These are phyloP conservation scores for Collybia sordida DNA, from an alignment of 768 basidiomycete species.

Conservation along the genomic window DNA sequence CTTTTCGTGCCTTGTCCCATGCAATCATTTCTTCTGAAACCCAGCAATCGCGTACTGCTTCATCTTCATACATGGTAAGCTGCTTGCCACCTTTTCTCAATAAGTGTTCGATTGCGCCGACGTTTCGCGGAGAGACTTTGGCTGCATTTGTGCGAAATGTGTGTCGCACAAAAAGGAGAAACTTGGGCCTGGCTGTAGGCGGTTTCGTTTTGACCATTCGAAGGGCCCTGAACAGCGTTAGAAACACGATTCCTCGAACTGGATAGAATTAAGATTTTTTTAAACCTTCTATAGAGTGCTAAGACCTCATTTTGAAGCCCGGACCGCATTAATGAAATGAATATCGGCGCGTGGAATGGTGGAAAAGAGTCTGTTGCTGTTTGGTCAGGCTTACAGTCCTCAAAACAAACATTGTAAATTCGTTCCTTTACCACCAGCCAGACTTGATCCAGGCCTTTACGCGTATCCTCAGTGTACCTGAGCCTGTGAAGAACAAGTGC, in stretches of 20 bases:
- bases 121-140: conserved; percentile 60
- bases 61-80: conserved; percentile 67
- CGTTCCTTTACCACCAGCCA: conserved; percentile 1
- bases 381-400: background rate
- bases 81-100: conserved; percentile 68
- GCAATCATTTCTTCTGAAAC: conserved; percentile 68
- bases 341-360: conserved; percentile 5
- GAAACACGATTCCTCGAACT: background rate
- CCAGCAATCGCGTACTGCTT: conserved; percentile 71
- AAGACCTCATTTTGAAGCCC: conserved; percentile 56
- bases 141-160: conserved; percentile 66
- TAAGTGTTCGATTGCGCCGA: conserved; percentile 73
- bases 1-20: conserved; percentile 49
- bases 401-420: conserved; percentile 8
- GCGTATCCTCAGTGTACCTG: background rate
- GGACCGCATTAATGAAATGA: conserved; percentile 31
- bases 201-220: conserved; percentile 77
- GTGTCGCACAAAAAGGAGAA: conserved; percentile 66
- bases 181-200: conserved; percentile 54
- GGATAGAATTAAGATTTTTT: background rate
- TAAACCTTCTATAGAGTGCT: conserved; percentile 43
- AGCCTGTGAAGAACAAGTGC: too few species aligned
- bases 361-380: background rate
- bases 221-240: conserved; percentile 52
- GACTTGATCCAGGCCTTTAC: too few species aligned